Evolutionary conservation across 352 stramenopile genomes (phyloP), one percentile per base, ranked within the genome.

Genomic region (Phytophthora pinifolia): DNA sequence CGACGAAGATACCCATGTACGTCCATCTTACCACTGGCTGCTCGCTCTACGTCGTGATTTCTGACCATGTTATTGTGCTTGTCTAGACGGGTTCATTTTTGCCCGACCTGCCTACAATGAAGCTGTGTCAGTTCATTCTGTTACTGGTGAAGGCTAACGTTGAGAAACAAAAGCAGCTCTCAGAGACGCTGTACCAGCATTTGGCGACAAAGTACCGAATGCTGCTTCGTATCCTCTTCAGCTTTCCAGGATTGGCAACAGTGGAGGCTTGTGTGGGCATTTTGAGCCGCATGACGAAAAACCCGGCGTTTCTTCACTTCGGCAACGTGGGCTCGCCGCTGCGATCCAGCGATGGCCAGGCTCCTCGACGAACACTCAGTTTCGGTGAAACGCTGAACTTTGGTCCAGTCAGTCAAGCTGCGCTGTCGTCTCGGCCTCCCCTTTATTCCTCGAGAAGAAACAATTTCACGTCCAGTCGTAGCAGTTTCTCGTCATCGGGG

Each of bases 101-200:
- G n/a, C 78, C 78, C 2, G 80, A 91, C 46, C 45, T 93, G 6
- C 77, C 80, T 4, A 86, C 75, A 5, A 93, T 93, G 83, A 89
- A 88, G 39, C 46, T 91, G 35, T 88, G 76, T 17, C 74, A 87
- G 41, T 74, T 93, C n/a, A 71, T 91, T 27, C 36, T 90, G n/a
- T 38, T 64, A 29, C 51, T 93, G 22, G 65, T 93, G 34, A 89
- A 78, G 51, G 73, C 67, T 2, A 82, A 87, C 44, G 63, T 69
- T 2, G 67, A 85, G n/a, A 84, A 85, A 31, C 80, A 91, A 46
- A 65, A 72, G 20, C 70, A 85, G 43, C 49, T 88, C 7, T 83
- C 77, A 5, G 72, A 88, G 39, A 67, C 60, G 13, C 69, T 93
- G 12, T 86, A 90, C 35, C 79, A 91, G 47, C 74, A 83, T 10